Base-by-base conservation (phyloP, 176 grass and related monocot genomes). In the Oryza meyeriana region DNA sequence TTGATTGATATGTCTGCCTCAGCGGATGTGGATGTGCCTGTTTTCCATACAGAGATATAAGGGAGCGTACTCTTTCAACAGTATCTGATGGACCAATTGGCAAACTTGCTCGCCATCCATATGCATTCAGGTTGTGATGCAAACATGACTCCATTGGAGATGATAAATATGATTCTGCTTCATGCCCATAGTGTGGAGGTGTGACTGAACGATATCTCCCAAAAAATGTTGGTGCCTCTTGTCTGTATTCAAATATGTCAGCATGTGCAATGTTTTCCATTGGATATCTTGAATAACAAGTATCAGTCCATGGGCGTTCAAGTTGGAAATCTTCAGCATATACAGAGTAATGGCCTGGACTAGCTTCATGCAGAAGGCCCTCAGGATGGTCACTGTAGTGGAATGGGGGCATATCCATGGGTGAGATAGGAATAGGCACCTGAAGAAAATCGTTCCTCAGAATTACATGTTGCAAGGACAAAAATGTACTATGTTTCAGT, bases 1-100 rank as follows among this genome's bases (percentile, higher is more conserved):
- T 30, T 75, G 87, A 84, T 69, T 84, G 61, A 69, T 66, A 80
- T 75, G 69, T 62, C 63, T 80, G 63, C 40, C 50, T 74, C 69
- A 34, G 48, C 47, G 11, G 59, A 59, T 11, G 62, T 69, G 69
- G 61, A 61, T 12, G 62, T 75, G 69, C 69, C 47, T 84, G 81
- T 30, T 75, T 69, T 75, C 87, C 87, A 84, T 84, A 61, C 45
- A 84, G 48, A 50, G 87, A 88, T 84, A 88, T 80, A 84, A 88
- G 69, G 76, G 87, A 80, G 30, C 76, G 62, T 80, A 88, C 47
- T 88, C 87, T 88, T 74, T 75, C 30, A 75, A 63, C 29, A 32
- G 61, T 40, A 75, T 39, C n/a, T 75, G 47, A 39, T 80, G 69
- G 38, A 75, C 24, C 25, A 30, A 42, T 61, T 75, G 47, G 34